These are phyloP conservation scores for Colletotrichum agaves DNA, from an alignment of 2,329 filamentous ascomycete genomes.

Conservation along the genomic window DNA sequence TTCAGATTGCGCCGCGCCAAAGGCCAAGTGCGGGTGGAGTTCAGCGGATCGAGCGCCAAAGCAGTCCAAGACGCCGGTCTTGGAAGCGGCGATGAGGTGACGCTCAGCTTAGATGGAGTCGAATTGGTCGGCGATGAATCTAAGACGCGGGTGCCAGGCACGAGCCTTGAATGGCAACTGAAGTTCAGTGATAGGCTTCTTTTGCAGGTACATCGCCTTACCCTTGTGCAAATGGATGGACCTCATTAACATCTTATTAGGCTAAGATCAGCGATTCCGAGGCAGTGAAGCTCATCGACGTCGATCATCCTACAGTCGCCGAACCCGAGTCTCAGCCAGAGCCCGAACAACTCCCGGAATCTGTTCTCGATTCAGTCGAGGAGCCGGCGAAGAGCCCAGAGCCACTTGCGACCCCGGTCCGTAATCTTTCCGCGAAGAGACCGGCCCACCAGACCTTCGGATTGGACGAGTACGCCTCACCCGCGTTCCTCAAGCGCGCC, in stretches of 20 bases:
- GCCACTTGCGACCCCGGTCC: background rate
- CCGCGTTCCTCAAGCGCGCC: constrained; percentile 80
- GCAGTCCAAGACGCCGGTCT: constrained; percentile 74
- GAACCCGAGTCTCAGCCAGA: constrained; percentile 38
- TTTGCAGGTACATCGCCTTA: constrained; percentile 52
- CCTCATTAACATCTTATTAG: constrained; percentile 43
- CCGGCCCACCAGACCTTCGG: constrained; percentile 49
- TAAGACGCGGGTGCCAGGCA: constrained; percentile 59
- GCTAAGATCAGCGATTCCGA: constrained; percentile 59
- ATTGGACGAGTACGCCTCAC: constrained; percentile 74
- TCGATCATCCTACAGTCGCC: constrained; percentile 57
- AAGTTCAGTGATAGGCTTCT: constrained; percentile 62
- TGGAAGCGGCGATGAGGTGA: constrained; percentile 81
- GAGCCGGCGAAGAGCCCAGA: constrained; percentile 40
- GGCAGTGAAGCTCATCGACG: constrained; percentile 60
- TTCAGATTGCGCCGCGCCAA: constrained; percentile 79
- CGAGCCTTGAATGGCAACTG: constrained; percentile 68
- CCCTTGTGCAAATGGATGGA: background rate
- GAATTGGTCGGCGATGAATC: constrained; percentile 69
- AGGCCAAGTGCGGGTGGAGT: constrained; percentile 84
- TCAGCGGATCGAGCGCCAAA: constrained; percentile 76
- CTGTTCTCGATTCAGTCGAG: constrained; percentile 36
- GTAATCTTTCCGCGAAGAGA: constrained; percentile 44
- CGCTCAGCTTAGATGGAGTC: constrained; percentile 75
- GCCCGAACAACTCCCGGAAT: constrained; percentile 22